A percentile compares a stretch with the other conserved stretches of the same genome.
Evolutionary conservation across 371 early-diverging fungal species (phyloP).

Genomic region (Mortierella sp.): DNA sequence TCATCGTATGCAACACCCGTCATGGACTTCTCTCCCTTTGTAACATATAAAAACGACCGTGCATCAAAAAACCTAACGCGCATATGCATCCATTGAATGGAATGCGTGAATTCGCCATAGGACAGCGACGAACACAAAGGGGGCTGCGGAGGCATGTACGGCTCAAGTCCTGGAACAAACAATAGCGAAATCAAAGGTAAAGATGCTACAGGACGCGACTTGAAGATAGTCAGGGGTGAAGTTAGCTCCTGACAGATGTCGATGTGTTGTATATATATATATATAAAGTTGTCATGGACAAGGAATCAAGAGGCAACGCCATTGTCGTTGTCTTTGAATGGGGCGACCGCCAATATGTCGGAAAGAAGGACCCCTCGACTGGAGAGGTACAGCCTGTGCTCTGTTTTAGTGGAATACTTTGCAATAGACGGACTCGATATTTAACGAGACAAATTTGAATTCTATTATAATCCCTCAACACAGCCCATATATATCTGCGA

Average conservation of each 20-base stretch:
- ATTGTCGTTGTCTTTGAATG: conserved; percentile 69
- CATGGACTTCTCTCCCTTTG: neutral
- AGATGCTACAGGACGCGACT: neutral
- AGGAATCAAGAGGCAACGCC: conserved; percentile 57
- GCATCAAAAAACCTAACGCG: neutral
- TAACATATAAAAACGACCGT: neutral
- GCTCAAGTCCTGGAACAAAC: conserved; percentile 26
- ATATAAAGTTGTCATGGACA: conserved; percentile 59
- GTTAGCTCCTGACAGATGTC: too few relatives aligned
- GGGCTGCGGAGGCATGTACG: conserved; percentile 49
- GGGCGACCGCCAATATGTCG: conserved; percentile 64
- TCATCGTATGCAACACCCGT: conserved; percentile 19
- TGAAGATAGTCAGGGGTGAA: too few relatives aligned
- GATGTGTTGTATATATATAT: too few relatives aligned
- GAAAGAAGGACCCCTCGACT: conserved; percentile 29
- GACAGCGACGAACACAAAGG: conserved; percentile 9
- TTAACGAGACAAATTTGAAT: neutral
- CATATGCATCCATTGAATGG: too few relatives aligned
- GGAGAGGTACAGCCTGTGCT: conserved; percentile 15
- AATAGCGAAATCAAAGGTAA: conserved; percentile 46
- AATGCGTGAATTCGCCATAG: too few relatives aligned
- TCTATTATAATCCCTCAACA: neutral
- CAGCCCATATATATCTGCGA: conserved; percentile 66
- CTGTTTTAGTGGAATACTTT: neutral
- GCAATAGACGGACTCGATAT: neutral